Conservation (phyloP, 331 rosid species). For the Quercus tomentella region DNA sequence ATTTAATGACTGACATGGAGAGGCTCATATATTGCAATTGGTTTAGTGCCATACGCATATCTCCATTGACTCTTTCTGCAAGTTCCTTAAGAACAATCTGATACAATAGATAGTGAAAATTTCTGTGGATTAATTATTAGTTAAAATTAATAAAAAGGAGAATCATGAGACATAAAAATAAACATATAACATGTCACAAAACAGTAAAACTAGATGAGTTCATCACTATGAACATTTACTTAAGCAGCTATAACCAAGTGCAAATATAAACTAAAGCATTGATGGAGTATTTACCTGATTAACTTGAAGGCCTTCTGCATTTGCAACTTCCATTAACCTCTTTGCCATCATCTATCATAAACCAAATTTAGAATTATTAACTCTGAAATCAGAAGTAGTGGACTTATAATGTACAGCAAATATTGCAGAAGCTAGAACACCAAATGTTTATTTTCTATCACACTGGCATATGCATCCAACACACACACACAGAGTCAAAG, state of each 20-base stretch:
- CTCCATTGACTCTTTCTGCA: conserved; percentile 91
- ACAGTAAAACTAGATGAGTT: background rate
- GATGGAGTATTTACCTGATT: conserved; percentile 55
- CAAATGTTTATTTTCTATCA: background rate
- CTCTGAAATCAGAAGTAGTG: background rate
- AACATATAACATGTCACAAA: background rate
- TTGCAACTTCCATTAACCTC: conserved; percentile 75
- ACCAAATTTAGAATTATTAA: conserved; percentile 21
- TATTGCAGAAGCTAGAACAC: background rate
- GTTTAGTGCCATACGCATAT: conserved; percentile 94
- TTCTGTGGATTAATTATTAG: conserved; percentile 3
- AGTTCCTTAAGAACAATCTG: conserved; percentile 95
- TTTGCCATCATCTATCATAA: conserved; percentile 91
- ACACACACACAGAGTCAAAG: background rate
- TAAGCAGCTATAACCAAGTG: background rate
- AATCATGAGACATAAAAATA: background rate
- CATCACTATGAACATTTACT: background rate
- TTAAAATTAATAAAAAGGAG: background rate
- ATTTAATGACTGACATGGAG: conserved; percentile 77
- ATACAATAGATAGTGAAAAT: conserved; percentile 4
- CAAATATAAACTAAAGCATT: conserved; percentile 12
- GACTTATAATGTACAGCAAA: conserved; percentile 6
- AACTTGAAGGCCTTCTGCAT: conserved; percentile 77
- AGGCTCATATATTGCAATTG: conserved; percentile 94
- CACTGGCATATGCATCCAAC: background rate